These are phyloP conservation scores for Tolypocladium guangdongense DNA, from an alignment of 2,329 filamentous ascomycete genomes.

Conservation along the genomic window DNA sequence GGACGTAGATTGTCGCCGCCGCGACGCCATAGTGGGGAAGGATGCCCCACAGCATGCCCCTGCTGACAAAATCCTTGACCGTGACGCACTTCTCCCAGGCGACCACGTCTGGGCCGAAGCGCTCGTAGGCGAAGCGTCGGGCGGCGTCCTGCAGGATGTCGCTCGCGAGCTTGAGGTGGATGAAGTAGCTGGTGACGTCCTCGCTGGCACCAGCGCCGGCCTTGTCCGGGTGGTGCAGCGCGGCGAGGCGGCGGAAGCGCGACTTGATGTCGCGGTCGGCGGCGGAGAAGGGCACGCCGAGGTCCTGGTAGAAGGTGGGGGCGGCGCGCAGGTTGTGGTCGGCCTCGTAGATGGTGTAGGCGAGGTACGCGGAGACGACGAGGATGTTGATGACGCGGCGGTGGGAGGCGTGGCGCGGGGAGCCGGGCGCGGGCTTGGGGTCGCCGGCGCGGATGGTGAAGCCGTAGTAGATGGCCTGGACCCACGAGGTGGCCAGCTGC, in stretches of 20 bases:
- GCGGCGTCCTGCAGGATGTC: constrained; percentile 72
- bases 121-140: constrained; percentile 78
- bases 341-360: constrained; percentile 88
- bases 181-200: constrained; percentile 45
- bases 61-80: constrained; percentile 59
- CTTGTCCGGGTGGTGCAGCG: constrained; percentile 79
- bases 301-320: constrained; percentile 68
- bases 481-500: constrained; percentile 65
- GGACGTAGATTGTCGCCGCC: constrained; percentile 45
- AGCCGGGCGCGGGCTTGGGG: constrained; percentile 61
- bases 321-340: constrained; percentile 64
- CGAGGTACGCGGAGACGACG: constrained; percentile 73
- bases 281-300: constrained; percentile 59
- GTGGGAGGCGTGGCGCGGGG: constrained; percentile 59
- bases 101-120: constrained; percentile 66
- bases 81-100: constrained; percentile 56
- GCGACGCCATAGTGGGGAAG: constrained; percentile 51
- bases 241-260: constrained; percentile 67
- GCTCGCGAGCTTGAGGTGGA: constrained; percentile 71
- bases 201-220: constrained; percentile 26
- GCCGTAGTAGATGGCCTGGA: constrained; percentile 76
- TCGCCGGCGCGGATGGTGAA: constrained; percentile 84
- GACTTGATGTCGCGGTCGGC: constrained; percentile 71
- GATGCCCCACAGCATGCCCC: constrained; percentile 48
- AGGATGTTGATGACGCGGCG: constrained; percentile 73